Percentiles rank a stretch among this genome's conserved stretches.
phyloP scores from a whole-genome alignment of 805 yeast species.

The Wickerhamomyces canadensis region DNA sequence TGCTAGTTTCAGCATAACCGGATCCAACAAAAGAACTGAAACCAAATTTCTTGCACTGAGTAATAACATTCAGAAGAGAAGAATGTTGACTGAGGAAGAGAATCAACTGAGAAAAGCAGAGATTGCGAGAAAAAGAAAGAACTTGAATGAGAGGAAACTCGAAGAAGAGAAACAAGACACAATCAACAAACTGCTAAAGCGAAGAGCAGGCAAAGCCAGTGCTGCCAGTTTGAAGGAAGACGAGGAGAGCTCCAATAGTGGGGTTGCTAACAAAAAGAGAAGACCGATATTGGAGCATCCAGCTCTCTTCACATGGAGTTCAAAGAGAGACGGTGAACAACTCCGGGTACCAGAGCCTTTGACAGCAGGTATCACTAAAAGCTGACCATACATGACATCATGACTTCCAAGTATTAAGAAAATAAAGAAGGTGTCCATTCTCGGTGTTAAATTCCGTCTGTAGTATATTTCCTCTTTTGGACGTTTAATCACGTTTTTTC shows the following conservation, averaged over 20 bases:
- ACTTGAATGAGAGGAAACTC: constrained; percentile 70
- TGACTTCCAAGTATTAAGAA: too few species aligned
- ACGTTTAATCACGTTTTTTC: too few species aligned
- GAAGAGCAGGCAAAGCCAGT: constrained; percentile 63
- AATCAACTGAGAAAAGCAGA: constrained; percentile 77
- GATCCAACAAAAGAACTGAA: constrained; percentile 7
- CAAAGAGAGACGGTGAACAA: constrained; percentile 7
- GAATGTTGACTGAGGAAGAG: constrained; percentile 76
- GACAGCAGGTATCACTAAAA: neutral
- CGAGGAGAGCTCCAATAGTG: constrained; percentile 9
- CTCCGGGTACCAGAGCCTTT: constrained; percentile 20
- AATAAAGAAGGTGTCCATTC: too few species aligned
- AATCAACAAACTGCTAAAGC: constrained; percentile 74
- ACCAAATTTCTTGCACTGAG: constrained; percentile 14
- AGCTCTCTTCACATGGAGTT: constrained; percentile 21
- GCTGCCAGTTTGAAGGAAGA: constrained; percentile 17
- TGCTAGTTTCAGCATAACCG: neutral
- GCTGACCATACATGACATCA: neutral
- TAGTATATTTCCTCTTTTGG: neutral
- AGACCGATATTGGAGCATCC: constrained; percentile 20
- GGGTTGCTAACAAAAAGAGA: constrained; percentile 17
- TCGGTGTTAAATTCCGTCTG: neutral
- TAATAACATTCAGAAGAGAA: constrained; percentile 33
- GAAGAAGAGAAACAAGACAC: constrained; percentile 95
- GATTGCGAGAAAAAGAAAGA: constrained; percentile 81